Conservation (phyloP, 805 yeast genomes). For the Grigorovia yakushimaensis region DNA sequence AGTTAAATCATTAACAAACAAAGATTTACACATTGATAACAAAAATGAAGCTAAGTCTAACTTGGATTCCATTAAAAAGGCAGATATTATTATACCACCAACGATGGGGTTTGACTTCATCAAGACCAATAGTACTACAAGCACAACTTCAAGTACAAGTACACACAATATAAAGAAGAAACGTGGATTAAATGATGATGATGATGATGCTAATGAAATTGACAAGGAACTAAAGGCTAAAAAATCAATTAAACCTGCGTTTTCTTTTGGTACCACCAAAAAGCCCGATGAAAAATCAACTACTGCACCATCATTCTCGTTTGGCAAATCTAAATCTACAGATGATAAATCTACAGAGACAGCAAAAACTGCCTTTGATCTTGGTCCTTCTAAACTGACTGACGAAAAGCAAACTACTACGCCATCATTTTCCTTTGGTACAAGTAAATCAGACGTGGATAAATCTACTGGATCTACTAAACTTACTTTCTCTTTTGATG, state of each 20-base stretch:
- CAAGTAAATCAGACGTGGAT: background rate
- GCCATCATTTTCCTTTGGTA: slow-evolving; percentile 9
- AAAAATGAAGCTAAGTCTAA: too few relatives aligned
- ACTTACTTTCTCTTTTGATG: too few relatives aligned
- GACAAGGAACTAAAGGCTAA: background rate
- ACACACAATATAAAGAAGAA: background rate
- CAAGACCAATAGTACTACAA: slow-evolving; percentile 15
- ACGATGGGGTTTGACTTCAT: slow-evolving; percentile 27
- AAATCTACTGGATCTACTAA: background rate
- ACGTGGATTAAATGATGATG: background rate
- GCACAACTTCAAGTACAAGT: background rate
- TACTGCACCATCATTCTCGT: slow-evolving; percentile 5
- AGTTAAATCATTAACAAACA: too few relatives aligned
- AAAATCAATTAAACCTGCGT: slow-evolving; percentile 7
- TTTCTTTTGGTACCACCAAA: slow-evolving; percentile 6
- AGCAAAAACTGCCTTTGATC: slow-evolving; percentile 4
- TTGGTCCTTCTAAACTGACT: background rate
- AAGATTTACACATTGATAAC: too few relatives aligned
- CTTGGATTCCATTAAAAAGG: background rate
- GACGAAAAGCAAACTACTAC: background rate
- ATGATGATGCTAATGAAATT: background rate
- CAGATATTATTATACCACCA: slow-evolving; percentile 14
- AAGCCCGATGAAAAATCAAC: background rate
- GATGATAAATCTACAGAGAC: background rate
- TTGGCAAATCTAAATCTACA: background rate